phyloP scores from a whole-genome alignment of 495 filamentous ascomycete species.

The Tuber melanosporum region DNA sequence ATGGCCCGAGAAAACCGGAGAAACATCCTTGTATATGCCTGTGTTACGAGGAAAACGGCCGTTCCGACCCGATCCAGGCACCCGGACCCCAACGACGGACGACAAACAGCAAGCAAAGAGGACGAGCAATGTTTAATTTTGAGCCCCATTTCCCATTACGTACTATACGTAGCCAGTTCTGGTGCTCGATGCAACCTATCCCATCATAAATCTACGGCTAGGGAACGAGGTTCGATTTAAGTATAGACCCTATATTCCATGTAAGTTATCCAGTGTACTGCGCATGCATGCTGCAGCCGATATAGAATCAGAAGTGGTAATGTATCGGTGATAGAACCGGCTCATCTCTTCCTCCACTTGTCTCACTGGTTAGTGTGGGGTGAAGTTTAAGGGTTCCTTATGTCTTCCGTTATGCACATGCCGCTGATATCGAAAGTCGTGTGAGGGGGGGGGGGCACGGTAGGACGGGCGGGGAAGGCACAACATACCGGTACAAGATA shows the following conservation, averaged over 20 bases:
- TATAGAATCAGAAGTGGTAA: background rate
- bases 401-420: background rate
- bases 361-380: background rate
- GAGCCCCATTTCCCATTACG: conserved; percentile 21
- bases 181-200: background rate
- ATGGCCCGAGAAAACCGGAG: background rate
- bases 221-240: background rate
- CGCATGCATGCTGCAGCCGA: background rate
- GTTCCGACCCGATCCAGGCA: conserved; percentile 15
- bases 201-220: background rate
- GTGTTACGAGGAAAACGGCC: conserved; percentile 7
- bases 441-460: background rate
- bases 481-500: background rate
- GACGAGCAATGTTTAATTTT: conserved; percentile 25
- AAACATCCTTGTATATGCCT: conserved; percentile 9
- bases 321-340: background rate
- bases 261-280: background rate
- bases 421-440: background rate
- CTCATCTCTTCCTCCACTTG: background rate
- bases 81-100: conserved; percentile 11
- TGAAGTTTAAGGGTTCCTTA: background rate
- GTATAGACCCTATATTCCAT: background rate
- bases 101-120: background rate
- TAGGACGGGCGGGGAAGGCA: background rate
- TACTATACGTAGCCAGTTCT: background rate